Evolutionary conservation across 371 early-diverging fungal genomes (phyloP), one percentile per base, ranked within the genome.

Genomic region (Apophysomyces sp.): DNA sequence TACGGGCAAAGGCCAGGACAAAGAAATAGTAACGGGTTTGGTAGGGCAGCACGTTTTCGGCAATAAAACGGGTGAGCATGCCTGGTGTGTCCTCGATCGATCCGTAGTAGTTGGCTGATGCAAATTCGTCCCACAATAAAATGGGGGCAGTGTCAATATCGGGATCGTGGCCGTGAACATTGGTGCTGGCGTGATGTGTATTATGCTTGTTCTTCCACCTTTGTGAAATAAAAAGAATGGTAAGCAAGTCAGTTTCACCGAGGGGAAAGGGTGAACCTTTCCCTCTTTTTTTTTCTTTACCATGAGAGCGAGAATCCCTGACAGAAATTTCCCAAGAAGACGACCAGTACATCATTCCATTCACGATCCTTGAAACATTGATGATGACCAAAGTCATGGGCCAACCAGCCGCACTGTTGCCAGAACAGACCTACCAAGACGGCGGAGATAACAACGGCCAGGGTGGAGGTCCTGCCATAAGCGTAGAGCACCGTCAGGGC

Each of bases 151-250:
- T 94, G 77, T 90, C 85, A 60, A 94, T 93, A 74, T 94, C 95
- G 57, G 95, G 95, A 81, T 94, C 95, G 51, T 86, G 85, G 9
- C 80, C 81, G 70, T 90, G 90, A 57, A 94, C 87, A 65, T 94
- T 94, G 59, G 94, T 91, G 4, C 87, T 85, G 11, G 88, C 88
- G 70, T 94, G 95, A 67, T 94, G 95, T 8, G 93, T 92, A 77
- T 89, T 91, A 81, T 94, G 95, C 83, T 94, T 93, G 76, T 93
- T 85, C 74, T 92, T 92, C 94, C 94, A 94, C 77, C 86, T 84
- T 12, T 31, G 12, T 29, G 66, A 56, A 75, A 69, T 30, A 74
- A 63, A 65, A 71, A 71, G 41, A 65, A 63, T 65, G 3, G n/a
- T 56, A 37, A 32, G 18, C 16, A 21, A 37, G 21, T 44, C 28